Evolutionary conservation across 495 filamentous ascomycete genomes (phyloP).

Genomic region (Rhizodiscina lignyota): DNA sequence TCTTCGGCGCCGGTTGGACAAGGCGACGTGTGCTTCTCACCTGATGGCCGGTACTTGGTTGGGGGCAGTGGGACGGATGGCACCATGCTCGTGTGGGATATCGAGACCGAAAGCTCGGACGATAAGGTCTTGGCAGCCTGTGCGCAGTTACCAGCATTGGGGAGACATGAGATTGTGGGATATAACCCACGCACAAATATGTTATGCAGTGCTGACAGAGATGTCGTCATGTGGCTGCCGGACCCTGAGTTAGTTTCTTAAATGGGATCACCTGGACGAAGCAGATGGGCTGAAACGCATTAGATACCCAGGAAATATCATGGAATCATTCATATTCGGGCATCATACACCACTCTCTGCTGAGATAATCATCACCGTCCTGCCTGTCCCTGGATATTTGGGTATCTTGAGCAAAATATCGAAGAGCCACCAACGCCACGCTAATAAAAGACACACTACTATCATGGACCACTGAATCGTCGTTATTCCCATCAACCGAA

Average conservation of each 20-base stretch:
- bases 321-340: no score
- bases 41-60: slow-evolving; percentile 73
- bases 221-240: slow-evolving; percentile 82
- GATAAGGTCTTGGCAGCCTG: slow-evolving; percentile 48
- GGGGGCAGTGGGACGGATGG: slow-evolving; percentile 50
- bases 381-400: no score
- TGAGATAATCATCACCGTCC: no score
- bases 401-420: no score
- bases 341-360: no score
- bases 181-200: slow-evolving; percentile 86
- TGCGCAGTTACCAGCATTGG: slow-evolving; percentile 44
- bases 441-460: no score
- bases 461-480: no score
- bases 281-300: no score
- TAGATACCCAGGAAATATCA: no score
- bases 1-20: slow-evolving; percentile 27
- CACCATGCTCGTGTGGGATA: slow-evolving; percentile 65
- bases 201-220: slow-evolving; percentile 72
- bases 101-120: slow-evolving; percentile 33
- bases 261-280: neutral
- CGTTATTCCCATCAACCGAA: slow-evolving; percentile 32
- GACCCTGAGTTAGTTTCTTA: slow-evolving; percentile 34
- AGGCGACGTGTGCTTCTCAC: slow-evolving; percentile 76
- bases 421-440: no score
- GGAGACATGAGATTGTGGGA: slow-evolving; percentile 55